phyloP scores from a whole-genome alignment of 2,329 filamentous ascomycete genomes.

The Aspergillus sp. region DNA sequence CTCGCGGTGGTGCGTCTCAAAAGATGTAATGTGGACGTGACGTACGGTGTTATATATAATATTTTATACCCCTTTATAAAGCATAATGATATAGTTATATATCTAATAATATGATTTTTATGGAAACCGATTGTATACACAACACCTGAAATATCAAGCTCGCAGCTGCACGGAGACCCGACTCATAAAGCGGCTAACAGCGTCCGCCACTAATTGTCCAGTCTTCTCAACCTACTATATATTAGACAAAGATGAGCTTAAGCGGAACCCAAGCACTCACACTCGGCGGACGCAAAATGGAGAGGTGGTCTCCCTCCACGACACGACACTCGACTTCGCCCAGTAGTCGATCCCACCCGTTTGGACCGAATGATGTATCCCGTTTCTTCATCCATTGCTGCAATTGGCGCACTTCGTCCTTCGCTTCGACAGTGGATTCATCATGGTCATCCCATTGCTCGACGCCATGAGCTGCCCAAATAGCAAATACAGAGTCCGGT shows the following conservation, averaged over 20 bases:
- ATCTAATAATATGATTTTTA: too few relatives aligned
- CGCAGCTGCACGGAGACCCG: not conserved
- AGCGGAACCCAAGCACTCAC: not conserved
- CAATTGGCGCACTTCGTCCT: not conserved
- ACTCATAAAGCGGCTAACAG: not conserved
- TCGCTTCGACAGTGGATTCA: too few relatives aligned
- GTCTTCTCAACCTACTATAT: not conserved
- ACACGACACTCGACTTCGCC: not conserved
- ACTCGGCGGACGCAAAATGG: not conserved
- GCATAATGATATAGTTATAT: not conserved
- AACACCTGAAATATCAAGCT: not conserved
- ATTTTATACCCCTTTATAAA: not conserved
- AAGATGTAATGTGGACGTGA: not conserved
- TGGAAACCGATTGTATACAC: not conserved
- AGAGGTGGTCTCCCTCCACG: not conserved
- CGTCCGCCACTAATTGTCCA: not conserved
- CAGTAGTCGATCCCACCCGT: not conserved
- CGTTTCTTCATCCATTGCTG: not conserved
- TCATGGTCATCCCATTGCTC: not conserved
- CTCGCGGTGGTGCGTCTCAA: constrained; percentile 8
- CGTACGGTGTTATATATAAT: not conserved
- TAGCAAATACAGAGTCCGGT: not conserved
- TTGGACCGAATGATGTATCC: not conserved
- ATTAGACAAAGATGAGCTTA: not conserved
- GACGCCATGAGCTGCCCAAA: not conserved